Evolutionary conservation across 2,329 filamentous ascomycete genomes (phyloP).

Genomic region (Blumeria graminis): DNA sequence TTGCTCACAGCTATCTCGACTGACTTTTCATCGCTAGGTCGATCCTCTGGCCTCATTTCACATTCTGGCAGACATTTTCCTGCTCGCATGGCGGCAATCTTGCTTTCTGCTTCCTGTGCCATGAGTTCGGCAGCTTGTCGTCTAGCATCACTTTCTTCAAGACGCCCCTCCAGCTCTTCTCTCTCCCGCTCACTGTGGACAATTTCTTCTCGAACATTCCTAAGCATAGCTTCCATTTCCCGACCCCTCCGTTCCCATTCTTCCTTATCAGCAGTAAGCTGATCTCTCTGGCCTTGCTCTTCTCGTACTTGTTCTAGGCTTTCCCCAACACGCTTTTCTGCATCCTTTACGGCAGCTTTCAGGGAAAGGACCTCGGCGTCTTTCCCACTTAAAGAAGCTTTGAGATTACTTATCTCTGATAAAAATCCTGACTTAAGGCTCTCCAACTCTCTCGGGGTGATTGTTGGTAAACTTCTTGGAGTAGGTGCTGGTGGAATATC

Average conservation of each 20-base stretch:
- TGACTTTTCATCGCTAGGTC: slow-evolving; percentile 23
- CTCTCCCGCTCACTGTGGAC: slow-evolving; percentile 54
- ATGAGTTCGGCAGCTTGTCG: slow-evolving; percentile 51
- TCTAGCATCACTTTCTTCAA: slow-evolving; percentile 55
- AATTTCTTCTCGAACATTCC: slow-evolving; percentile 62
- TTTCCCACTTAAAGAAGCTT: slow-evolving; percentile 73
- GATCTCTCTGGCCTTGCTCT: slow-evolving; percentile 43
- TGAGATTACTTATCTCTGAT: slow-evolving; percentile 84
- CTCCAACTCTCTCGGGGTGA: slow-evolving; percentile 81
- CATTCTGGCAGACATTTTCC: slow-evolving; percentile 23
- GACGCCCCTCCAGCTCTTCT: slow-evolving; percentile 50
- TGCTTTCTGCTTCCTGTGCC: slow-evolving; percentile 52
- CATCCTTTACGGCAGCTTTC: slow-evolving; percentile 69
- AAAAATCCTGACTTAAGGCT: slow-evolving; percentile 75
- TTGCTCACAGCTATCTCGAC: slow-evolving; percentile 58
- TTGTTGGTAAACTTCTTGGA: slow-evolving; percentile 68
- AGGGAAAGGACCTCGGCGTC: slow-evolving; percentile 77
- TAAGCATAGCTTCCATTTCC: slow-evolving; percentile 65
- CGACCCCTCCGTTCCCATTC: slow-evolving; percentile 66
- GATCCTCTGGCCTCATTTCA: slow-evolving; percentile 14
- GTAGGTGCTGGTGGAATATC: slow-evolving; percentile 88
- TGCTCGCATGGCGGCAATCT: slow-evolving; percentile 48
- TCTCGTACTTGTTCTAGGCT: slow-evolving; percentile 65
- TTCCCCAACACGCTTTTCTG: slow-evolving; percentile 76
- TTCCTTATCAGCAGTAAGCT: slow-evolving; percentile 48